phyloP scores from a whole-genome alignment of 441 rosid genomes.

The Bocquillonia castaneifolia region DNA sequence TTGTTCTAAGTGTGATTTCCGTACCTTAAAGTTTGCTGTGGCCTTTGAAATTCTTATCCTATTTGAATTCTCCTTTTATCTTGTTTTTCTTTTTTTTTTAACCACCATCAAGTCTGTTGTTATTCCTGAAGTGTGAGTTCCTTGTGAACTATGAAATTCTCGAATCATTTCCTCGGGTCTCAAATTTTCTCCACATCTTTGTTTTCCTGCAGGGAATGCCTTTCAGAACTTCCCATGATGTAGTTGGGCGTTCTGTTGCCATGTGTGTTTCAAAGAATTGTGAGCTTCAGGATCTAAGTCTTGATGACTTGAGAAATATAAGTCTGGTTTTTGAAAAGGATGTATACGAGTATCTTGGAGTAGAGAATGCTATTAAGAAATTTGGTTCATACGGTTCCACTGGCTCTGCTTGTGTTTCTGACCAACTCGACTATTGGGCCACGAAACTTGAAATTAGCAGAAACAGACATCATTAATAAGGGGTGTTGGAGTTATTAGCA shows the following conservation, averaged over 20 bases:
- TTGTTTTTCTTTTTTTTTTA: no score
- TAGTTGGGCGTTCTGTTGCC: conserved; percentile 80
- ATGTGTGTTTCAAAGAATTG: conserved; percentile 66
- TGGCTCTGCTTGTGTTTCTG: conserved; percentile 60
- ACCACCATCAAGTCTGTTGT: no score
- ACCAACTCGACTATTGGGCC: conserved; percentile 66
- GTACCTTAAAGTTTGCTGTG: no score
- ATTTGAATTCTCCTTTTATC: no score
- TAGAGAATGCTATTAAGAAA: conserved; percentile 74
- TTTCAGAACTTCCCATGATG: conserved; percentile 85
- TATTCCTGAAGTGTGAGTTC: no score
- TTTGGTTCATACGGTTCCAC: conserved; percentile 88
- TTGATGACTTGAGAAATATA: conserved; percentile 63
- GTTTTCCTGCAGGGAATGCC: conserved; percentile 61
- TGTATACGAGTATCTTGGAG: conserved; percentile 74
- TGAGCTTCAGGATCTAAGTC: conserved; percentile 63
- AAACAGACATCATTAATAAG: conserved; percentile 10
- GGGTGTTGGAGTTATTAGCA: neutral
- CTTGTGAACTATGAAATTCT: no score
- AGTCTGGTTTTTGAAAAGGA: conserved; percentile 65
- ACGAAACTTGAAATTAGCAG: conserved; percentile 44
- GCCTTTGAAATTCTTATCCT: no score
- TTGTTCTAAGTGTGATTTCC: no score
- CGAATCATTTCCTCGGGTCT: no score
- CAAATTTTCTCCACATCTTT: neutral